A percentile compares a stretch with the other conserved stretches of the same genome.
Conservation (phyloP, 495 filamentous ascomycete genomes). For the Neurospora tetraspora region DNA sequence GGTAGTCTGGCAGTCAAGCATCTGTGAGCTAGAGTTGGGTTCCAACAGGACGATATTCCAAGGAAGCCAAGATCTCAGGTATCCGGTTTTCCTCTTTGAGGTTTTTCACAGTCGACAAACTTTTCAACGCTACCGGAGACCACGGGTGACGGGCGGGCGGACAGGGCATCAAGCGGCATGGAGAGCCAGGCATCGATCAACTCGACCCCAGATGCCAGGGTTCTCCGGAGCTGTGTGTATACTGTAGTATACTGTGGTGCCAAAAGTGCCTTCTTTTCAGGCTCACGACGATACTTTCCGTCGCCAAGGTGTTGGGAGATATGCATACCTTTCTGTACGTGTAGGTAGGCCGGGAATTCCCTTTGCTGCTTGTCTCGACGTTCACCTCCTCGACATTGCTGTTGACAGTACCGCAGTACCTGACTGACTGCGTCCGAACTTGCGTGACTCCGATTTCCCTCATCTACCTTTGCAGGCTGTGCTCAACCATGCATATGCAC, state of each 20-base stretch:
- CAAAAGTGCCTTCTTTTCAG: not conserved
- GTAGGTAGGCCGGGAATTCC: not conserved
- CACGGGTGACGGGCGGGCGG: not conserved
- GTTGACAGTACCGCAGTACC: not conserved
- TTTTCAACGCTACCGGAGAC: not conserved
- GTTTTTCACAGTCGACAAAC: not conserved
- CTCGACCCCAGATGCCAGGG: not conserved
- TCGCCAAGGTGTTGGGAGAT: not conserved
- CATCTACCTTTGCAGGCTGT: slow-evolving; percentile 27
- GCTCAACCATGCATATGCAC: slow-evolving; percentile 36
- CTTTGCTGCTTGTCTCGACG: not conserved
- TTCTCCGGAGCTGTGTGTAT: not conserved
- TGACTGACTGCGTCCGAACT: not conserved
- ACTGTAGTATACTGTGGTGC: not conserved
- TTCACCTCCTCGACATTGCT: not conserved
- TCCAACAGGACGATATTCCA: not conserved
- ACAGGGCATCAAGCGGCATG: not conserved
- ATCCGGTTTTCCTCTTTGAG: not conserved
- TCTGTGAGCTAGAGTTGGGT: not conserved
- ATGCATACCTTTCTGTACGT: not conserved
- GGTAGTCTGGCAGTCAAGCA: not conserved
- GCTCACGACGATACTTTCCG: not conserved
- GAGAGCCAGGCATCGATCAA: not conserved
- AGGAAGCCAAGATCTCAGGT: not conserved
- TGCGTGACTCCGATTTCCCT: not conserved